Evolutionary conservation across 495 filamentous ascomycete genomes (phyloP).

Genomic region (Aspergillus haitiensis): DNA sequence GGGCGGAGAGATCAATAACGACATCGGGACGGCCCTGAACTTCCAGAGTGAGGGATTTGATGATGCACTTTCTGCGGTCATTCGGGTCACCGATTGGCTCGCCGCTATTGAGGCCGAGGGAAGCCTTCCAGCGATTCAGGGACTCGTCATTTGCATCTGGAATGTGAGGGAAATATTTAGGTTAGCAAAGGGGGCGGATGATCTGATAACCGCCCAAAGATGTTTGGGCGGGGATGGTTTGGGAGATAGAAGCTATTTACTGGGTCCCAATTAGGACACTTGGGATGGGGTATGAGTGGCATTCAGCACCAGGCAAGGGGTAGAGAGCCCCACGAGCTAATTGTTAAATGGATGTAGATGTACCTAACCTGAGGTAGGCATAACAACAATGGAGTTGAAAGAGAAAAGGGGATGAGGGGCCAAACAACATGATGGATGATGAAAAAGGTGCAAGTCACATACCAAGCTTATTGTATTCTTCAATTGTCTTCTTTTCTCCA

Average conservation of each 20-base stretch:
- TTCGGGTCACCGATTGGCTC: conserved; percentile 66
- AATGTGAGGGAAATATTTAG: not conserved
- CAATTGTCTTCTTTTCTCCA: conserved; percentile 94
- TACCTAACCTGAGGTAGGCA: too few species aligned
- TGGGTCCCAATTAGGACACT: not conserved
- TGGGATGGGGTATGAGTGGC: not conserved
- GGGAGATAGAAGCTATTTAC: conserved; percentile 1
- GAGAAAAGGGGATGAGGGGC: too few species aligned
- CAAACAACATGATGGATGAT: not conserved
- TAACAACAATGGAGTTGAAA: too few species aligned
- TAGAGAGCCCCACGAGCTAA: conserved; percentile 4
- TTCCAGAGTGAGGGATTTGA: conserved; percentile 83
- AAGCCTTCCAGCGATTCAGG: conserved; percentile 94
- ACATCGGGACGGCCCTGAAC: conserved; percentile 77
- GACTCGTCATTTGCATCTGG: conserved; percentile 78
- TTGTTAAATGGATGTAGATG: not conserved
- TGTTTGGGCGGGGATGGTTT: too few species aligned
- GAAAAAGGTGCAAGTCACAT: conserved; percentile 35
- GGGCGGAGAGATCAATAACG: conserved; percentile 71
- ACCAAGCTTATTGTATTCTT: conserved; percentile 92
- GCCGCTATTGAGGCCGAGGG: conserved; percentile 75
- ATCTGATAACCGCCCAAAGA: too few species aligned
- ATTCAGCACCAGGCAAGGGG: conserved; percentile 10
- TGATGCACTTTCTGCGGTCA: conserved; percentile 82
- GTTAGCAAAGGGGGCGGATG: conserved; percentile 7